Base-by-base conservation (phyloP, 2,329 filamentous ascomycete genomes). In the Bipolaris sorokiniana region DNA sequence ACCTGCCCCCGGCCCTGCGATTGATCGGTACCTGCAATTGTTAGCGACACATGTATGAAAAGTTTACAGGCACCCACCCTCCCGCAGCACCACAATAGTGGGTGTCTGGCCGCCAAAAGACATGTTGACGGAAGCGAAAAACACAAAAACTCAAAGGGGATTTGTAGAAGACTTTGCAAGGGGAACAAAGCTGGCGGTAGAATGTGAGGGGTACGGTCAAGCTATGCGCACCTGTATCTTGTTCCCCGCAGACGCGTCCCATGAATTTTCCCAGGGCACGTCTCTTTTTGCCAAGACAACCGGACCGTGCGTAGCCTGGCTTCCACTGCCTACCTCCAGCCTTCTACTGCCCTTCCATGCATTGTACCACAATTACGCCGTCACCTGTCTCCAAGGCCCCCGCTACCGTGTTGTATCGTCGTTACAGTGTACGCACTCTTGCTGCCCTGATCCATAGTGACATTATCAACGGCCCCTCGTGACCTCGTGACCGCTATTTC, bases 1-100 rank as follows among this genome's bases (percentile, higher is more conserved):
- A 99, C 90, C 81, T 99, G 95, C 53, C 93, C 93, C 78, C 96
- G 95, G 73, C 95, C 95, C 80, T 99, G 95, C 51, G 95, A 98
- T 71, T 92, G 88, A 79, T 99, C 95, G 82, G 95, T 99, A 72
- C 95, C 95, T 97, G 72, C 37, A 52, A 36, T 44, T 38, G 51
- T 75, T 52, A 76, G 69, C 54, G 54, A 53, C n/a, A 26, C 40
- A 16, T 23, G 26, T 45, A 46, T 16, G 48, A 54, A 40, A 55
- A 70, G 63, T 63, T 73, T 51, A 55, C 37, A 63, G 62, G 54
- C 68, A 84, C 89, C 77, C 77, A 96, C 93, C 93, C 85, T 97
- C 94, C 83, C 95, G 96, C 76, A 98, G 87, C 83, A 98, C 93
- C 80, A 98, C 92, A 78, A 97, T 97, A 71, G 94, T 97, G 78